Percentiles rank a stretch among this genome's conserved stretches.
These are phyloP conservation scores for Condylostoma magnum DNA, from an alignment of 169 alveolate genomes.

Conservation along the genomic window DNA sequence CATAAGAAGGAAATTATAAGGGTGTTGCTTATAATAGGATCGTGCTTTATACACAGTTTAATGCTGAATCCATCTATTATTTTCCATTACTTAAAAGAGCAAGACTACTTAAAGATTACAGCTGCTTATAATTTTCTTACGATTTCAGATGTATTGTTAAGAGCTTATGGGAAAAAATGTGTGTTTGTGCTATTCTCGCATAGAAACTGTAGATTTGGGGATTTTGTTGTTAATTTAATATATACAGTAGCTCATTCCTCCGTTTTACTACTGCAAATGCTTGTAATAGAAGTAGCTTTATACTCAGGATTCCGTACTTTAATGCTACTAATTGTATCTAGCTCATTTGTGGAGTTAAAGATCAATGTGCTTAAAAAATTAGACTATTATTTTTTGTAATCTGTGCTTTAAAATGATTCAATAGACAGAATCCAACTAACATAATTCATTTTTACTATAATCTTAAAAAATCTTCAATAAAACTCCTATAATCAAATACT, in stretches of 20 bases:
- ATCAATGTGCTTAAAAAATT: constrained; percentile 18
- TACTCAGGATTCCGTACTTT: background rate
- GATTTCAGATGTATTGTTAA: constrained; percentile 9
- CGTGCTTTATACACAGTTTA: background rate
- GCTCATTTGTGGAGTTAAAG: constrained; percentile 19
- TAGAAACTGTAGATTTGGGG: background rate
- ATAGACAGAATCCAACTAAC: constrained; percentile 16
- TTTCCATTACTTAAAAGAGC: constrained; percentile 24
- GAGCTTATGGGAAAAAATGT: constrained; percentile 6
- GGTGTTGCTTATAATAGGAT: background rate
- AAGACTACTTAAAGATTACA: constrained; percentile 17
- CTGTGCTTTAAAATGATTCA: background rate
- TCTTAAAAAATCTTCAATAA: background rate
- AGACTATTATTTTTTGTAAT: background rate
- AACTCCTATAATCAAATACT: background rate
- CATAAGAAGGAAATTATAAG: background rate
- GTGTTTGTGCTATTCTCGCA: background rate
- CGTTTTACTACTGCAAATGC: background rate
- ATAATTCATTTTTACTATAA: background rate
- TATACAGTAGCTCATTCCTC: background rate
- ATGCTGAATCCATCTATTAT: background rate
- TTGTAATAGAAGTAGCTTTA: constrained; percentile 33
- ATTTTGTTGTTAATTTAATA: background rate
- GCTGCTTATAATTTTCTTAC: constrained; percentile 9
- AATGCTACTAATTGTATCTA: background rate